A percentile compares a stretch with the other conserved stretches of the same genome.
Evolutionary conservation across 768 basidiomycete genomes (phyloP).

Genomic region (Boletus pseudo-olivaceus): DNA sequence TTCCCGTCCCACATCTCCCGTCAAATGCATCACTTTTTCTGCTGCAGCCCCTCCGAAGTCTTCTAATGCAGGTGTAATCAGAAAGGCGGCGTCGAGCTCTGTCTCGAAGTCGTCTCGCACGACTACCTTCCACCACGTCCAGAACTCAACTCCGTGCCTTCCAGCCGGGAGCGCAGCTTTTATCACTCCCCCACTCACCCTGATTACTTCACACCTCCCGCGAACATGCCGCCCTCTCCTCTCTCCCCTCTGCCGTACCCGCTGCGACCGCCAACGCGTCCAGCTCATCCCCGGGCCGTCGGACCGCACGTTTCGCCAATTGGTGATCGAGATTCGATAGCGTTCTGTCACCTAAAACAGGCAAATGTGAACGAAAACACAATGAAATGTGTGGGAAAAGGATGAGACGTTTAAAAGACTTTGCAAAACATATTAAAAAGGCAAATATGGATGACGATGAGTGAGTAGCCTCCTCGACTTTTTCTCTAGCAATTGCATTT

Average conservation of each 20-base stretch:
- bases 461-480: background rate
- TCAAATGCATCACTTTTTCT: slow-evolving; percentile 54
- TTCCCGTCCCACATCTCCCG: slow-evolving; percentile 59
- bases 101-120: slow-evolving; percentile 70
- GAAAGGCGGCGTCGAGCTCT: slow-evolving; percentile 76
- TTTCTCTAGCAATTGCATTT: background rate
- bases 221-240: slow-evolving; percentile 52
- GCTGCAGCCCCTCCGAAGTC: slow-evolving; percentile 47
- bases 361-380: too few relatives aligned
- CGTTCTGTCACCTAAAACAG: too few relatives aligned
- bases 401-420: too few relatives aligned
- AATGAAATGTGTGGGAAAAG: too few relatives aligned
- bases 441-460: too few relatives aligned
- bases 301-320: slow-evolving; percentile 71
- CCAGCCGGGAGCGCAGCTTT: slow-evolving; percentile 37
- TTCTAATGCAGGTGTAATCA: slow-evolving; percentile 69
- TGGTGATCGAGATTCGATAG: too few relatives aligned
- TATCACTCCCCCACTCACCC: slow-evolving; percentile 45
- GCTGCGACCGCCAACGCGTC: slow-evolving; percentile 29
- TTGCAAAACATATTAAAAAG: too few relatives aligned
- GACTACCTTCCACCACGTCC: slow-evolving; percentile 68
- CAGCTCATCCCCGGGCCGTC: slow-evolving; percentile 67
- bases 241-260: slow-evolving; percentile 61
- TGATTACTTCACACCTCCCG: slow-evolving; percentile 69
- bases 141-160: slow-evolving; percentile 70